Percentiles rank a stretch among this genome's conserved stretches.
Evolutionary conservation across 2,329 filamentous ascomycete genomes (phyloP).

Genomic region (Geosmithia flava): DNA sequence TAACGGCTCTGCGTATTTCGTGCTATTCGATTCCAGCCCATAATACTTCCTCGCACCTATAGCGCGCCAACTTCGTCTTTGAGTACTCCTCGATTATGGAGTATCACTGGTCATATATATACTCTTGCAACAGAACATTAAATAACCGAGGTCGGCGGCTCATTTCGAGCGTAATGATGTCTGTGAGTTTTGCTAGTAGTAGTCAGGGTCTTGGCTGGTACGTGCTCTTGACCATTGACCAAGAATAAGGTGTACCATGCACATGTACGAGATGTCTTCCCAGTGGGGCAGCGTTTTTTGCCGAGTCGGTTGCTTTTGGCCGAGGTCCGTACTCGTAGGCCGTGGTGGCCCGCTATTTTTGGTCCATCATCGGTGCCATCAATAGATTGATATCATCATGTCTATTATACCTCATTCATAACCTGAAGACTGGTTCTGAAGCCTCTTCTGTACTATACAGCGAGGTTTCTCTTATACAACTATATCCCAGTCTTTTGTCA

Average conservation of each 20-base stretch:
- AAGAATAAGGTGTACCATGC: background rate
- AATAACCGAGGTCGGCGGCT: background rate
- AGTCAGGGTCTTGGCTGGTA: background rate
- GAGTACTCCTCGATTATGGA: too few relatives aligned
- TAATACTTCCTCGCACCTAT: too few relatives aligned
- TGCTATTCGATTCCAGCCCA: too few relatives aligned
- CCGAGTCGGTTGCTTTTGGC: constrained; percentile 2
- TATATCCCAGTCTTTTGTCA: background rate
- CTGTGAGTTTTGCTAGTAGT: background rate
- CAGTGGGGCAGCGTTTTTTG: constrained; percentile 1
- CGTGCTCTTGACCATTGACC: background rate
- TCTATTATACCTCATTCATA: background rate
- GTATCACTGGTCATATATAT: too few relatives aligned
- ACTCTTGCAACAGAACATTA: background rate
- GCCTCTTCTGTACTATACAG: background rate
- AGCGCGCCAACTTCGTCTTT: too few relatives aligned
- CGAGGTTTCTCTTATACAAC: background rate
- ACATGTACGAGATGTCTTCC: background rate
- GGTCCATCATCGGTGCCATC: constrained; percentile 1
- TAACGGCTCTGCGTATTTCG: too few relatives aligned
- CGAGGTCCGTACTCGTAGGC: constrained; percentile 1
- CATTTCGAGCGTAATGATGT: background rate
- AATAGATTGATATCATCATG: background rate
- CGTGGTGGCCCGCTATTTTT: background rate
- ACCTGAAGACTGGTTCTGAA: background rate